These are phyloP conservation scores for Rhodosporidiobolus odoratus DNA, from an alignment of 768 basidiomycete genomes.

Conservation along the genomic window DNA sequence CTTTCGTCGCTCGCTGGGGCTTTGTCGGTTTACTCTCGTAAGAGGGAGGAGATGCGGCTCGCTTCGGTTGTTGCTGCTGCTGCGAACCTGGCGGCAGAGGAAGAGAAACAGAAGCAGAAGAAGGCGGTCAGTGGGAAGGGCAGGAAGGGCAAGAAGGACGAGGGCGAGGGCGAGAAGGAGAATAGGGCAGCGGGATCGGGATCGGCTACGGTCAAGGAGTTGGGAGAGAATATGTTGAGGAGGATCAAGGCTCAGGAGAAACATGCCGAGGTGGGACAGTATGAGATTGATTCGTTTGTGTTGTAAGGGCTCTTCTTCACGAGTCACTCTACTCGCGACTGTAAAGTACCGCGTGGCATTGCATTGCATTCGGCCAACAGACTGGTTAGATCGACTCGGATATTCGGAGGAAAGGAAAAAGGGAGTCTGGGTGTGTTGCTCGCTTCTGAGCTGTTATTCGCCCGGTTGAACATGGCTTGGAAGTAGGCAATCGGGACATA, in stretches of 20 bases:
- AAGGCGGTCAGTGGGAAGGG: background rate
- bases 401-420: too few species aligned
- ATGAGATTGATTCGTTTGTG: conserved; percentile 31
- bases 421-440: too few species aligned
- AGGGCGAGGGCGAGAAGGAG: background rate
- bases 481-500: too few species aligned
- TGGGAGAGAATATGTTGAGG: conserved; percentile 29
- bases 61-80: background rate
- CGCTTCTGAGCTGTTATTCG: too few species aligned
- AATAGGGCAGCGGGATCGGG: background rate
- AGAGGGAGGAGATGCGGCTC: conserved; percentile 14
- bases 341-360: too few species aligned
- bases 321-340: too few species aligned
- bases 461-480: too few species aligned
- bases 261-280: conserved; percentile 33
- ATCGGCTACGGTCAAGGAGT: conserved; percentile 16
- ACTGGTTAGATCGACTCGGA: too few species aligned
- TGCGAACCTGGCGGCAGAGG: background rate
- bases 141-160: background rate
- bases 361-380: too few species aligned
- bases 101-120: background rate
- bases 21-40: conserved; percentile 23
- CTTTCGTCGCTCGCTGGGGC: conserved; percentile 33
- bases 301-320: background rate
- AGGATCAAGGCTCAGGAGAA: conserved; percentile 35